These are phyloP conservation scores for Tuber melanosporum DNA, from an alignment of 495 filamentous ascomycete species.

Conservation along the genomic window DNA sequence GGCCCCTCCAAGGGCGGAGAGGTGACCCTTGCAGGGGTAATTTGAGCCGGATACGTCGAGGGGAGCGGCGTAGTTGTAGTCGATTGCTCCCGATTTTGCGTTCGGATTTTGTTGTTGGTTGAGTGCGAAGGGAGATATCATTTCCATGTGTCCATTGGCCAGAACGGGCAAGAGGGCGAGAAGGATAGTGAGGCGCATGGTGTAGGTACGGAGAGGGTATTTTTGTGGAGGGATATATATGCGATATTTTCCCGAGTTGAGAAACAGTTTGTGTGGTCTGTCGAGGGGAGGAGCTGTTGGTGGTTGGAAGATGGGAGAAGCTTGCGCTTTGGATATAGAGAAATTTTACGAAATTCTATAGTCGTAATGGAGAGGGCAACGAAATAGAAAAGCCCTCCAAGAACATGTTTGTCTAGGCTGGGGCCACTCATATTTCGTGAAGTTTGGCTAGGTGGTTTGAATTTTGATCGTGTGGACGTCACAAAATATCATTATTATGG, in stretches of 20 bases:
- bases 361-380: background rate
- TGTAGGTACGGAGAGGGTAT: background rate
- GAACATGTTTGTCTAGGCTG: background rate
- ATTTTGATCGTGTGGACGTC: background rate
- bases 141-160: slow-evolving; percentile 54
- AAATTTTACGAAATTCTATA: background rate
- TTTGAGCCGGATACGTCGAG: slow-evolving; percentile 44
- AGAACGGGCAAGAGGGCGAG: slow-evolving; percentile 43
- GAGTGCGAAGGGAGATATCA: slow-evolving; percentile 53
- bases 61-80: slow-evolving; percentile 55
- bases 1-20: slow-evolving; percentile 48
- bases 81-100: slow-evolving; percentile 46
- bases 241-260: background rate
- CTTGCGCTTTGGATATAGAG: background rate
- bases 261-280: background rate
- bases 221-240: background rate
- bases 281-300: background rate
- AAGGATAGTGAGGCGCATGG: slow-evolving; percentile 31
- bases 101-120: slow-evolving; percentile 51
- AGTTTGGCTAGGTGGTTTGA: background rate
- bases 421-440: background rate
- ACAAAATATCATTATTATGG: background rate
- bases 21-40: slow-evolving; percentile 64
- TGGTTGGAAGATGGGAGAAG: background rate
- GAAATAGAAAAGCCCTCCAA: background rate